Base-by-base conservation (phyloP, 2,329 filamentous ascomycete species). In the Parascedosporium putredinis region DNA sequence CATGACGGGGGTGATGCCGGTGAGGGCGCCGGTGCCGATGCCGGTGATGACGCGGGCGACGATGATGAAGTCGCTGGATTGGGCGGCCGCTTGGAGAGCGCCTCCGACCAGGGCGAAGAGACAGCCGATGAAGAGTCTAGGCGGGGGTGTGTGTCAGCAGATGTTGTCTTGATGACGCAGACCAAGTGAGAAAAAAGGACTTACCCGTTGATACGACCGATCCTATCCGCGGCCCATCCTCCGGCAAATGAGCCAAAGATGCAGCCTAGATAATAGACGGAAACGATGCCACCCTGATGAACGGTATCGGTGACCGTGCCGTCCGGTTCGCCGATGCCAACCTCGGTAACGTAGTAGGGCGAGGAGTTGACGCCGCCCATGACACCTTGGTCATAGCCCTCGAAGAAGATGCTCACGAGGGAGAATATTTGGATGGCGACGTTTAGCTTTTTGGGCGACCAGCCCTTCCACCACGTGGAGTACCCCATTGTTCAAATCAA, bases 371-470 rank as follows among this genome's bases (percentile, higher is more conserved):
- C 71, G 36, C 69, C 69, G 45, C 73, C 72, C 66, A 75, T 71
- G n/a, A 76, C 72, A 47, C 73, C 73, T 55, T 76, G 74, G 52
- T 76, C 71, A 60, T 76, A 78, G 18, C 74, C 73, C 64, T 65
- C 60, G 54, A 67, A 69, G 55, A 69, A 46, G 25, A 46, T 46
- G 27, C 45, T 46, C n/a, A 58, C 58, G 24, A 62, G 55, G 1
- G 59, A 60, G 46, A 64, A 60, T 38, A 50, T 47, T 52, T 62
- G 60, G 53, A 61, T 58, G 33, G 64, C 62, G 5, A 67, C 18
- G 53, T 71, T 72, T 49, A 73, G 63, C 53, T 71, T 64, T 3
- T 56, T 56, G 20, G 68, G 59, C 42, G 69, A 67, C 4, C 72
- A 59, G 52, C 62, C 60, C 56, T 65, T 69, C 70, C 69, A 73